Base-by-base conservation (phyloP, 768 basidiomycete genomes). In the Lactifluus piperatus region DNA sequence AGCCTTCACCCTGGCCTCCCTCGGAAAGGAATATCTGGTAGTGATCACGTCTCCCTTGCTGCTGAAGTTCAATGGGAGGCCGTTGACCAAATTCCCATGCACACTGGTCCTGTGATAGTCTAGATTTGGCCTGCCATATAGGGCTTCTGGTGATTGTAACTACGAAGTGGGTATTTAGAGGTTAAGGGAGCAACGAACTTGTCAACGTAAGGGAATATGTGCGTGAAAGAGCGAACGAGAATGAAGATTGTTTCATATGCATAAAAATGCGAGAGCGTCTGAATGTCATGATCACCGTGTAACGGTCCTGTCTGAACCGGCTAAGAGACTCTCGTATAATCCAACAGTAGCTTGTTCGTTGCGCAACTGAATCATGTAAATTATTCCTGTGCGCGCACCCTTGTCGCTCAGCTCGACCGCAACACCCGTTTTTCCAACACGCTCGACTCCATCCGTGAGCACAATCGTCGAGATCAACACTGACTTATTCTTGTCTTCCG, bases 341-440 rank as follows among this genome's bases (percentile, higher is more conserved):
- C 87, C 89, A 34, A 81, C 80, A 18, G 97, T 93, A 13, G 86
- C 83, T 49, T 79, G 80, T 74, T 98, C 95, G 70, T 90, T 94
- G 64, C 91, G 84, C 47, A 94, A 73, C 73, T 98, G 94, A 55
- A 98, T 85, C 97, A 99, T 97, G 72, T 99, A 97, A 56, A 98
- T 77, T 68, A 97, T 84, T 26, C 95, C 97, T 14, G 94, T 94
- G 60, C 95, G 81, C 50, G 81, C 71, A n/a, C 97, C 97, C 57
- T 84, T 79, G 75, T 94, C 91, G 71, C 91, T 94, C 52, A 99
- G 74, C 72, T 98, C 95, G 62, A 99, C 86, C 46, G 97, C 97
- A 41, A 99, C 87, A 14, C 97, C 97, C 2, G 95, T 98, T 75
- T 95, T 97, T 22, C 91, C 97, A n/a, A 99, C 95, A 47, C 95